Evolutionary conservation across 208 protist species (phyloP).

Genomic region (Leishmania arabica): DNA sequence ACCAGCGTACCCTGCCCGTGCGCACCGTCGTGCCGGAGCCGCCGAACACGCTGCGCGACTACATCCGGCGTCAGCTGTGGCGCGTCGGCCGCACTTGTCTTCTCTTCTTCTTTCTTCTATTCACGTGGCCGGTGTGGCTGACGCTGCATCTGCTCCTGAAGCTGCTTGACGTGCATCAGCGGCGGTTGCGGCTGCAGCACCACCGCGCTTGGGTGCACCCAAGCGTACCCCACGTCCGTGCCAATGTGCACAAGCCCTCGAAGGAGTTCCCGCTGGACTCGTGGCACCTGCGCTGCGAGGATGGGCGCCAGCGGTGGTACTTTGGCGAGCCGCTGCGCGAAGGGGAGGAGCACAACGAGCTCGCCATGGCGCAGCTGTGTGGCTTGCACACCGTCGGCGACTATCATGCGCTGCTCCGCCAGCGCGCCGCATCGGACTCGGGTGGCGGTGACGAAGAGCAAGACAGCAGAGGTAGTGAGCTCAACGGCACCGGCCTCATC

Average conservation of each 20-base stretch:
- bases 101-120: constrained; percentile 38
- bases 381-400: constrained; percentile 43
- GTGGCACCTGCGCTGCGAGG: constrained; percentile 88
- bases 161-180: constrained; percentile 53
- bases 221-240: constrained; percentile 66
- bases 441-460: not conserved
- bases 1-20: constrained; percentile 56
- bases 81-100: constrained; percentile 7
- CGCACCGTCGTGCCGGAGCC: constrained; percentile 68
- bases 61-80: constrained; percentile 30
- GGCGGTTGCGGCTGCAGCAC: constrained; percentile 39
- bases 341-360: constrained; percentile 64
- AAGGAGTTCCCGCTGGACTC: constrained; percentile 52
- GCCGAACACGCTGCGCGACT: constrained; percentile 53
- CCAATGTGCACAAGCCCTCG: constrained; percentile 34
- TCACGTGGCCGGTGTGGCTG: constrained; percentile 44
- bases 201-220: constrained; percentile 48
- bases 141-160: constrained; percentile 53
- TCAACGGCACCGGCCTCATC: not conserved
- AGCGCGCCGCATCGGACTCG: constrained; percentile 3
- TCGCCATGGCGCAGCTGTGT: constrained; percentile 54
- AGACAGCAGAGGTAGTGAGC: not conserved
- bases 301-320: constrained; percentile 90
- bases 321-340: constrained; percentile 49
- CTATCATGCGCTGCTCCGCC: constrained; percentile 33